phyloP scores from a whole-genome alignment of 345 rosid species.

The Aquilaria sinensis region DNA sequence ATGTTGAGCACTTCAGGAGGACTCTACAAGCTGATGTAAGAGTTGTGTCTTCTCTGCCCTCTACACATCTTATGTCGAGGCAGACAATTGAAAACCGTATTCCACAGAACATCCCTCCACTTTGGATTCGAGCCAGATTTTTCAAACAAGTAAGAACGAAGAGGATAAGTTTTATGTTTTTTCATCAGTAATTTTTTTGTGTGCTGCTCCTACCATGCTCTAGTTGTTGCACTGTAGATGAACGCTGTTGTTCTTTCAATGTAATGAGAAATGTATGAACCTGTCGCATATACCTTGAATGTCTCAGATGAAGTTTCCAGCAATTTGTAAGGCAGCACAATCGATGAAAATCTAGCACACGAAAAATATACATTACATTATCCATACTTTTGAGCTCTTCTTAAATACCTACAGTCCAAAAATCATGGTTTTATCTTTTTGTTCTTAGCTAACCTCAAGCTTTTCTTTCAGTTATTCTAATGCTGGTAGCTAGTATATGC shows the following conservation, averaged over 20 bases:
- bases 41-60: slow-evolving; percentile 65
- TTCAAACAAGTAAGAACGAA: slow-evolving; percentile 34
- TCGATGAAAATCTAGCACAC: too few species aligned
- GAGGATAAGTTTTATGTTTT: neutral
- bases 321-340: too few species aligned
- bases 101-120: slow-evolving; percentile 54
- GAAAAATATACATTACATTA: too few species aligned
- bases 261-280: too few species aligned
- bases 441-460: too few species aligned
- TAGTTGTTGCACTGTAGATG: neutral
- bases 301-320: too few species aligned
- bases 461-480: too few species aligned
- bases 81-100: slow-evolving; percentile 48
- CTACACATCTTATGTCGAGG: slow-evolving; percentile 53
- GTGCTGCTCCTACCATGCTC: neutral
- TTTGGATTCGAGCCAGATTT: slow-evolving; percentile 66
- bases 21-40: slow-evolving; percentile 50
- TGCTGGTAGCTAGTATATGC: too few species aligned
- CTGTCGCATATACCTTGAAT: too few species aligned
- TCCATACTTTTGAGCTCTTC: too few species aligned
- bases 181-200: neutral
- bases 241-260: neutral
- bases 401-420: too few species aligned
- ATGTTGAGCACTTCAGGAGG: slow-evolving; percentile 63
- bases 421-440: too few species aligned